A percentile compares a stretch with the other conserved stretches of the same genome.
phyloP scores from a whole-genome alignment of 1,139 yeast genomes.

The Arxiozyma bovina region DNA sequence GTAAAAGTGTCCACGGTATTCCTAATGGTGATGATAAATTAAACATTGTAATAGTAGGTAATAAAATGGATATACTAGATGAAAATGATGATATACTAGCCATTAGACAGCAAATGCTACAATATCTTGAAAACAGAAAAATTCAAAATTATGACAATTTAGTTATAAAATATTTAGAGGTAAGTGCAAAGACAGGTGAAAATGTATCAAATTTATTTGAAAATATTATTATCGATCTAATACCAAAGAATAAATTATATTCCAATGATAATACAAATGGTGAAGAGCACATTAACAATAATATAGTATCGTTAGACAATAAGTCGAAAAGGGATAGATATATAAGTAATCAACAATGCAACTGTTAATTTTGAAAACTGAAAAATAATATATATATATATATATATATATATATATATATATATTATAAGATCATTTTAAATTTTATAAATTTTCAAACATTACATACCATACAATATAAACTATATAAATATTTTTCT shows the following conservation, averaged over 20 bases:
- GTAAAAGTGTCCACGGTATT: no score
- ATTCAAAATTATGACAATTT: background rate
- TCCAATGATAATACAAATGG: background rate
- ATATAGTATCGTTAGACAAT: slow-evolving; percentile 4
- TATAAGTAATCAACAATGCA: background rate
- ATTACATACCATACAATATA: no score
- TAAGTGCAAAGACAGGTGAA: slow-evolving; percentile 80
- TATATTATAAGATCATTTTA: background rate
- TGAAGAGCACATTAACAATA: background rate
- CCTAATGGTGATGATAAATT: slow-evolving; percentile 42
- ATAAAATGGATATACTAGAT: slow-evolving; percentile 55
- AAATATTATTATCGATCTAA: slow-evolving; percentile 60
- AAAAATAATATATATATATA: background rate
- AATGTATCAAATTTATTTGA: slow-evolving; percentile 72
- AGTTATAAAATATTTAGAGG: slow-evolving; percentile 37
- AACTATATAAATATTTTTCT: no score
- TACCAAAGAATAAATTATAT: slow-evolving; percentile 39
- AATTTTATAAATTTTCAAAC: background rate
- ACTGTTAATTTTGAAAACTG: background rate
- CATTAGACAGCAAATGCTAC: background rate
- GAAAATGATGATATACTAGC: slow-evolving; percentile 14
- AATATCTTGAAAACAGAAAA: background rate
- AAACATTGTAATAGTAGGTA: slow-evolving; percentile 65
- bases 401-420: background rate
- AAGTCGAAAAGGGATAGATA: background rate